Conservation (phyloP, 2,329 filamentous ascomycete species). For the Xylaria sp. region DNA sequence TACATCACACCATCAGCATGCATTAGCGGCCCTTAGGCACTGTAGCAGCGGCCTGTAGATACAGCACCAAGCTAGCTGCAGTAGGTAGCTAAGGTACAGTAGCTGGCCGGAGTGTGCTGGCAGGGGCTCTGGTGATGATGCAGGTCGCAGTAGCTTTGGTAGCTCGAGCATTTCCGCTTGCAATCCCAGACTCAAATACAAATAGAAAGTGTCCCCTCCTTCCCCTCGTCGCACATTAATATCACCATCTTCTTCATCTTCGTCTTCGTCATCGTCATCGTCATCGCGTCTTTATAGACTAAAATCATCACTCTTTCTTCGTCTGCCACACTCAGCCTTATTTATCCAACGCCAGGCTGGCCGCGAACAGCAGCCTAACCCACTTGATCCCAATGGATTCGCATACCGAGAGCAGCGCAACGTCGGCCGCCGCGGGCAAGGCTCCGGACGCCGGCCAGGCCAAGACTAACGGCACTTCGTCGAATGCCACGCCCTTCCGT, state of each 20-base stretch:
- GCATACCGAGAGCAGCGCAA: slow-evolving; percentile 24
- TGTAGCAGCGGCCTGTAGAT: not conserved
- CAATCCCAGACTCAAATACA: slow-evolving; percentile 14
- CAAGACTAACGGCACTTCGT: slow-evolving; percentile 16
- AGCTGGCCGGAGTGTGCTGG: not conserved
- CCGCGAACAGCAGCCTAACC: slow-evolving; percentile 14
- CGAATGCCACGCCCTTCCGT: slow-evolving; percentile 50
- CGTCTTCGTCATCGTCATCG: not conserved
- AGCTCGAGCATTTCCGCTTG: not conserved
- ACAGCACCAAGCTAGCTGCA: too few species aligned
- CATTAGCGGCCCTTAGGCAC: not conserved
- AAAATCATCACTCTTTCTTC: not conserved
- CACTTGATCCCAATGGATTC: slow-evolving; percentile 27
- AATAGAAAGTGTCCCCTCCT: slow-evolving; percentile 10
- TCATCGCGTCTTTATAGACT: not conserved
- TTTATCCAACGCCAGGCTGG: slow-evolving; percentile 11
- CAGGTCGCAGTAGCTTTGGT: not conserved
- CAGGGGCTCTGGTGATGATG: not conserved
- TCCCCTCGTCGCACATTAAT: not conserved
- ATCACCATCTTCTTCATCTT: not conserved
- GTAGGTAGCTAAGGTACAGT: not conserved
- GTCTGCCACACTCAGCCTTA: not conserved
- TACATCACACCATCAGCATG: slow-evolving; percentile 18
- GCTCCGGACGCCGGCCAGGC: slow-evolving; percentile 5
- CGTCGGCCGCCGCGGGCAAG: slow-evolving; percentile 22